A percentile compares a stretch with the other conserved stretches of the same genome.
Conservation (phyloP, 1,139 yeast genomes). For the Citeromyces siamensis region DNA sequence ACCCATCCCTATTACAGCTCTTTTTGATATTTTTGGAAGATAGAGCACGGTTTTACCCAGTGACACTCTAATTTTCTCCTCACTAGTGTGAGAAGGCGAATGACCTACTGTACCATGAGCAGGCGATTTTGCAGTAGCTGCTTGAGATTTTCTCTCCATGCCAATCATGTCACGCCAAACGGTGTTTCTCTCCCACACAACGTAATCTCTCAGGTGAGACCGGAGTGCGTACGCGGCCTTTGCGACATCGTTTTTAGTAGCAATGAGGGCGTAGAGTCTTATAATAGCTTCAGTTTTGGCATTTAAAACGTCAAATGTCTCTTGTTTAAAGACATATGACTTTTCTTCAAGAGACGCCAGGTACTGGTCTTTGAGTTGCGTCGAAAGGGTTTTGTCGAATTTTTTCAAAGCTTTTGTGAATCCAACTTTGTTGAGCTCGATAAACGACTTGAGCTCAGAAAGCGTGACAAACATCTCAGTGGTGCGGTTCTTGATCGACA, state of each 20-base stretch:
- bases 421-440: conserved; percentile 79
- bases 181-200: conserved; percentile 93
- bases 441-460: conserved; percentile 73
- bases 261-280: conserved; percentile 30
- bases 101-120: conserved; percentile 10
- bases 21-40: neutral
- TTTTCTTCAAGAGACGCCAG: conserved; percentile 23
- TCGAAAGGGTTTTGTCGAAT: conserved; percentile 72
- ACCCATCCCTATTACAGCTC: neutral
- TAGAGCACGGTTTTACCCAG: neutral
- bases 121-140: conserved; percentile 24
- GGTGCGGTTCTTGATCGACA: conserved; percentile 58
- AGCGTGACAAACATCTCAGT: conserved; percentile 58
- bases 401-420: conserved; percentile 82
- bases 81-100: neutral
- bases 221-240: conserved; percentile 56
- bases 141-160: conserved; percentile 60
- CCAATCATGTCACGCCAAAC: conserved; percentile 97
- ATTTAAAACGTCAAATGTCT: conserved; percentile 34
- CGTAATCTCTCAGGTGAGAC: conserved; percentile 76
- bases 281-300: conserved; percentile 34
- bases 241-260: conserved; percentile 28
- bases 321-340: conserved; percentile 31
- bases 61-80: conserved; percentile 1
- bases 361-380: conserved; percentile 42